Base-by-base conservation (phyloP, 129 eudicot species). In the Centella asiatica region DNA sequence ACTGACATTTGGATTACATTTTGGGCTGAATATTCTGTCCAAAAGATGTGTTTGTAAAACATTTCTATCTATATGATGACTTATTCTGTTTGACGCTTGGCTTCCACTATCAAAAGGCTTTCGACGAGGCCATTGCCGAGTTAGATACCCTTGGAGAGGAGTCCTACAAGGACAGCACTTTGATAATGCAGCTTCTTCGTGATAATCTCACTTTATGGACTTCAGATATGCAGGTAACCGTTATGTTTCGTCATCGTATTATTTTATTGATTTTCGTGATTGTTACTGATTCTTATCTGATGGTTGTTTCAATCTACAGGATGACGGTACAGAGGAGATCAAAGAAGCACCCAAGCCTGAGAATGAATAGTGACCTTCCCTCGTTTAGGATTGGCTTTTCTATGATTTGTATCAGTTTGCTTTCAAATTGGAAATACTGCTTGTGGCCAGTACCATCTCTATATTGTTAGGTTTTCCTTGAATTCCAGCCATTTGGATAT, bases 191-290 rank as follows among this genome's bases (percentile, higher is more conserved):
- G 77, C 88, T 85, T 73, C 94, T 85, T 37, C 94, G 94, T 22
- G 94, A 85, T 62, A 85, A 85, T 74, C 85, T 85, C 76, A 85
- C 94, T 44, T 77, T 85, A 71, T 86, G 95, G 95, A 86, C 95
- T 69, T 86, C 95, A 4, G 95, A 86, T 59, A 86, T 86, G 95
- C 95, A 82, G 95, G 95, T 83, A 58, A 4, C 42, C 28, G 42
- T 17, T 53, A 14, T 12, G 28, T 47, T 31, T 13, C 36, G 6
- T 57, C 20, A 4, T 19, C 29, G 5, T 11, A 26, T 50, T 27
- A 22, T n/a, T 5, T 25, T 25, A 31, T 26, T 39, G 15, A 23
- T 20, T 56, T 45, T 54, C 19, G 0, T 0, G 6, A n/a, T n/a
- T n/a, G n/a, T n/a, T n/a, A n/a, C n/a, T n/a, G n/a, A n/a, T n/a